Evolutionary conservation across 352 stramenopile species (phyloP).

Genomic region (Thraustochytrium striatum): DNA sequence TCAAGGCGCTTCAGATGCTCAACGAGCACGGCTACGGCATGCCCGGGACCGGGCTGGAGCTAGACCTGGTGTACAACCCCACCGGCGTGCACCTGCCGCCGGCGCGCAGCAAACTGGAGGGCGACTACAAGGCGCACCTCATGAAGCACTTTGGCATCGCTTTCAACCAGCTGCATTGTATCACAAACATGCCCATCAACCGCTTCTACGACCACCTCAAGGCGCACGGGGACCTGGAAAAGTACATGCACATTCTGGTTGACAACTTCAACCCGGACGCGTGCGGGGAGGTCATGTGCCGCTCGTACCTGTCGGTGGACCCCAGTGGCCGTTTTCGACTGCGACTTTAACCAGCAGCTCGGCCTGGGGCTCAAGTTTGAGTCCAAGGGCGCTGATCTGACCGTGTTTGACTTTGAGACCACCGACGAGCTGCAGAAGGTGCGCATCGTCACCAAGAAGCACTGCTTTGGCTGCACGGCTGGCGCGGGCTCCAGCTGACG

Average conservation of each 20-base stretch:
- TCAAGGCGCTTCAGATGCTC: slow-evolving; percentile 63
- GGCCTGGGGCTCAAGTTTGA: slow-evolving; percentile 62
- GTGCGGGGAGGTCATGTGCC: slow-evolving; percentile 67
- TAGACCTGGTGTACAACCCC: slow-evolving; percentile 82
- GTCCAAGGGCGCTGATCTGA: slow-evolving; percentile 53
- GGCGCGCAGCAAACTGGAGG: slow-evolving; percentile 63
- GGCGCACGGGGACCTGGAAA: slow-evolving; percentile 66
- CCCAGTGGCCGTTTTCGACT: slow-evolving; percentile 75
- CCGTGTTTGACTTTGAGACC: slow-evolving; percentile 69
- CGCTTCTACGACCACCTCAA: slow-evolving; percentile 75
- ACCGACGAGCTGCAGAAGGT: slow-evolving; percentile 65
- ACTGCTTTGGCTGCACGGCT: slow-evolving; percentile 80
- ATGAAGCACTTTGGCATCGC: slow-evolving; percentile 69
- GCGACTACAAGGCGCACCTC: slow-evolving; percentile 72
- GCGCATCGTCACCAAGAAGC: slow-evolving; percentile 69
- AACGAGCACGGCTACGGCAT: slow-evolving; percentile 72
- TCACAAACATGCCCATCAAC: slow-evolving; percentile 84
- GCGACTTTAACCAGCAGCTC: slow-evolving; percentile 83
- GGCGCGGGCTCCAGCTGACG: slow-evolving; percentile 64
- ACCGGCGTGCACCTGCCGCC: slow-evolving; percentile 72
- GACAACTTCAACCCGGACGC: slow-evolving; percentile 73
- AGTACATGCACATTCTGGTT: slow-evolving; percentile 79
- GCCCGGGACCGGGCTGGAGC: slow-evolving; percentile 52
- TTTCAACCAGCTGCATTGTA: slow-evolving; percentile 74
- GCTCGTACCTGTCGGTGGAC: slow-evolving; percentile 66